These are phyloP conservation scores for Vicia sativa DNA, from an alignment of 306 rosid species.

Conservation along the genomic window DNA sequence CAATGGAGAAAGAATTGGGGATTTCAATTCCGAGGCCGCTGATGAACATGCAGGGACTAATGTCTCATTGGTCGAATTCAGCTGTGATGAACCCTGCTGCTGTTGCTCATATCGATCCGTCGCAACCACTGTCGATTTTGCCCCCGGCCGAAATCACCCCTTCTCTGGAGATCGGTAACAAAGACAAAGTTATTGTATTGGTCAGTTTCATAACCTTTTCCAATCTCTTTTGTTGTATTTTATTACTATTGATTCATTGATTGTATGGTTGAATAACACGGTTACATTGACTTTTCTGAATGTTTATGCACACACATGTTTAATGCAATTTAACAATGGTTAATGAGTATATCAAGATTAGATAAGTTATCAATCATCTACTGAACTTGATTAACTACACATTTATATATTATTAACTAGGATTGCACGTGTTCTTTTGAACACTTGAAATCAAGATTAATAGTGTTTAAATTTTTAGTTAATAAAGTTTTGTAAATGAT, in stretches of 20 bases:
- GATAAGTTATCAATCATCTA: background rate
- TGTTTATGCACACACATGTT: background rate
- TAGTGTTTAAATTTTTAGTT: background rate
- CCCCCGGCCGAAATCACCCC: background rate
- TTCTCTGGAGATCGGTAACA: slow-evolving; percentile 10
- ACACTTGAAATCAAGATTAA: background rate
- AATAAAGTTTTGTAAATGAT: background rate
- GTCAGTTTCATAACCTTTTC: slow-evolving; percentile 42
- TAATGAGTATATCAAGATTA: background rate
- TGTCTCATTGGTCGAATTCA: background rate
- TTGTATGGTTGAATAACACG: no score
- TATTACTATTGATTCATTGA: no score
- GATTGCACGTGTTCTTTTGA: background rate
- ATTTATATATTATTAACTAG: background rate
- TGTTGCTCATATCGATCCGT: background rate
- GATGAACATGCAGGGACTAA: slow-evolving; percentile 7
- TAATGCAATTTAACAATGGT: background rate
- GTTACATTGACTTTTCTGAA: no score
- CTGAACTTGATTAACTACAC: background rate
- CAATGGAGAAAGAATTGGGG: slow-evolving; percentile 41
- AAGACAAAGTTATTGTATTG: slow-evolving; percentile 47
- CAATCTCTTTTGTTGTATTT: no score
- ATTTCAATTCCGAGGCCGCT: slow-evolving; percentile 28
- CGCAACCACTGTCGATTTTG: background rate
- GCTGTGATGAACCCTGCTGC: slow-evolving; percentile 2